Percentiles rank a stretch among this genome's conserved stretches.
These are phyloP conservation scores for Acanthamoeba sp. DNA, from an alignment of 208 protist species.

Conservation along the genomic window DNA sequence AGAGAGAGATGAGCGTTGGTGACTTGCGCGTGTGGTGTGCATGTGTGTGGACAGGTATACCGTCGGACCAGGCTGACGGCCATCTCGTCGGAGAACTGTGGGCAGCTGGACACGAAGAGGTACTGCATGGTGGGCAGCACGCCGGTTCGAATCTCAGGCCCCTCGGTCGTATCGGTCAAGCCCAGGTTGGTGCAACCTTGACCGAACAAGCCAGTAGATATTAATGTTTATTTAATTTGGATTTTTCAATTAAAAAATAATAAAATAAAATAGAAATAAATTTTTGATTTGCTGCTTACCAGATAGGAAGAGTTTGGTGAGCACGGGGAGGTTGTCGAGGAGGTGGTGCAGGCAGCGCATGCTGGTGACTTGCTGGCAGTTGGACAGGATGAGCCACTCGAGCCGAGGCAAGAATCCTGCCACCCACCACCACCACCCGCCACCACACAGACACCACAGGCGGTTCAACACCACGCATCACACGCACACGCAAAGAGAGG, in stretches of 20 bases:
- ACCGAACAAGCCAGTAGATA: neutral
- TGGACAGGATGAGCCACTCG: conserved; percentile 30
- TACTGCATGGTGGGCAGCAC: conserved; percentile 4
- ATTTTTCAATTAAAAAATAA: too few relatives aligned
- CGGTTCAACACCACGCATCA: neutral
- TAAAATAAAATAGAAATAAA: too few relatives aligned
- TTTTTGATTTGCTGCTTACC: neutral
- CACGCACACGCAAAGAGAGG: neutral
- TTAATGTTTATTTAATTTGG: too few relatives aligned
- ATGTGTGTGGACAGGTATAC: neutral
- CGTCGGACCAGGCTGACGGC: neutral
- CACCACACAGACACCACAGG: neutral
- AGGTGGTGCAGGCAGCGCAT: conserved; percentile 14
- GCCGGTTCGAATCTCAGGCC: neutral
- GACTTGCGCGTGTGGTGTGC: neutral
- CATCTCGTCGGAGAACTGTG: neutral
- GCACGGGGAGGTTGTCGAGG: conserved; percentile 33
- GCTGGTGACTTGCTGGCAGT: neutral
- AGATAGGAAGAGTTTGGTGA: conserved; percentile 33
- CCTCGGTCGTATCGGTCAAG: neutral
- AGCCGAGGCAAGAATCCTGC: conserved; percentile 28
- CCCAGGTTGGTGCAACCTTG: neutral
- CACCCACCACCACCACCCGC: neutral
- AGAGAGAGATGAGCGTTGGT: neutral
- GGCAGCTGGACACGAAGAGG: conserved; percentile 43